Evolutionary conservation across 2,329 filamentous ascomycete genomes (phyloP).

Genomic region (Cladosporium sp.): DNA sequence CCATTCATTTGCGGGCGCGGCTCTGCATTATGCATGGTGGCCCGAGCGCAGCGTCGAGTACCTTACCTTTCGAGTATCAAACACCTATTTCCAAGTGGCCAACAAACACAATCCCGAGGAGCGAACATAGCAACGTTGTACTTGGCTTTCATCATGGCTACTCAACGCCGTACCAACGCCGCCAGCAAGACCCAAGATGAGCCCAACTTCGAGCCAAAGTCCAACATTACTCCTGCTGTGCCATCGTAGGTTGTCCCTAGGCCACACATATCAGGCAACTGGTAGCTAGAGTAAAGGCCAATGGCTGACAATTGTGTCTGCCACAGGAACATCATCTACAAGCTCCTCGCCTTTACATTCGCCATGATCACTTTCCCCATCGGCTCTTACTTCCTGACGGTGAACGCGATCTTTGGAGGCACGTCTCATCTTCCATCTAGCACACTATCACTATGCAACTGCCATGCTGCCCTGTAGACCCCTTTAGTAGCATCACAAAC

Average conservation of each 20-base stretch:
- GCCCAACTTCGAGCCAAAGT: conserved; percentile 42
- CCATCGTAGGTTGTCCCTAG: conserved; percentile 58
- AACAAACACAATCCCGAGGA: neutral
- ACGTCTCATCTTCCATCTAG: conserved; percentile 15
- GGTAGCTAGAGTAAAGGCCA: too few species aligned
- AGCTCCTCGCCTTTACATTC: conserved; percentile 83
- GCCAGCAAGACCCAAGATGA: conserved; percentile 57
- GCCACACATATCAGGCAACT: neutral
- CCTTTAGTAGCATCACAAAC: neutral
- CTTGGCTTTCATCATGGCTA: conserved; percentile 10
- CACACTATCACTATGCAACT: neutral
- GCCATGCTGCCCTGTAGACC: neutral
- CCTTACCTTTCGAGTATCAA: too few species aligned
- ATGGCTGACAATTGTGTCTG: too few species aligned
- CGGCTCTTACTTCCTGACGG: conserved; percentile 78
- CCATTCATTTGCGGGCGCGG: neutral
- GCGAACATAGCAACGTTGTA: too few species aligned
- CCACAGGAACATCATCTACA: conserved; percentile 73
- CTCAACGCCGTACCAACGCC: conserved; percentile 51
- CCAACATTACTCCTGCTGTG: conserved; percentile 76
- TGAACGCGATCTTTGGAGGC: conserved; percentile 76
- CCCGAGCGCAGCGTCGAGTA: neutral
- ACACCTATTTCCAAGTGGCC: neutral
- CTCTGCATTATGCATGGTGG: neutral
- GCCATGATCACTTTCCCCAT: conserved; percentile 89